A percentile compares a stretch with the other conserved stretches of the same genome.
These are phyloP conservation scores for Rubroshorea leprosula DNA, from an alignment of 345 rosid genomes.

Conservation along the genomic window DNA sequence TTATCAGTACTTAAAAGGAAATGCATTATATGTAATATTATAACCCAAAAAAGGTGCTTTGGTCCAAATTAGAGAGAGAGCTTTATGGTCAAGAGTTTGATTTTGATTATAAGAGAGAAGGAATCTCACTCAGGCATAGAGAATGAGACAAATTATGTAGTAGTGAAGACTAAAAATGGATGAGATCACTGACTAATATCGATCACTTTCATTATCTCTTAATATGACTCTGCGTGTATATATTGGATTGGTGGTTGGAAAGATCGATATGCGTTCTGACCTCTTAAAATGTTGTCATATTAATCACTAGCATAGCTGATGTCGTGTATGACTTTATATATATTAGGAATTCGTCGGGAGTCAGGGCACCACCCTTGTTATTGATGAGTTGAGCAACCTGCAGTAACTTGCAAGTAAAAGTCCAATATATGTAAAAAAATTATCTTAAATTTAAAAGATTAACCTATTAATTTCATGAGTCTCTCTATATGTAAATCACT, in stretches of 20 bases:
- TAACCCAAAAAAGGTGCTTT: background rate
- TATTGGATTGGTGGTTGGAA: background rate
- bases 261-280: no score
- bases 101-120: background rate
- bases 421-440: no score
- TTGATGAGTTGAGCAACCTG: no score
- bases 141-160: background rate
- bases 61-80: no score
- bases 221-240: background rate
- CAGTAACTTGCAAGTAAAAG: no score
- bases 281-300: background rate
- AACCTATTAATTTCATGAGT: no score
- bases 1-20: background rate
- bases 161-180: background rate
- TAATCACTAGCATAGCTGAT: no score
- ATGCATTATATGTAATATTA: background rate
- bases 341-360: no score
- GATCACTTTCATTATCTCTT: slow-evolving; percentile 13
- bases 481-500: no score
- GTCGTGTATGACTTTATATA: no score
- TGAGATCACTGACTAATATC: background rate
- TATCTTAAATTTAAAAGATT: no score
- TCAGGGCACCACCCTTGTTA: no score
- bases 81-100: background rate
- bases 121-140: background rate